phyloP scores from a whole-genome alignment of 495 filamentous ascomycete genomes.

The Penicillium tannophilum region DNA sequence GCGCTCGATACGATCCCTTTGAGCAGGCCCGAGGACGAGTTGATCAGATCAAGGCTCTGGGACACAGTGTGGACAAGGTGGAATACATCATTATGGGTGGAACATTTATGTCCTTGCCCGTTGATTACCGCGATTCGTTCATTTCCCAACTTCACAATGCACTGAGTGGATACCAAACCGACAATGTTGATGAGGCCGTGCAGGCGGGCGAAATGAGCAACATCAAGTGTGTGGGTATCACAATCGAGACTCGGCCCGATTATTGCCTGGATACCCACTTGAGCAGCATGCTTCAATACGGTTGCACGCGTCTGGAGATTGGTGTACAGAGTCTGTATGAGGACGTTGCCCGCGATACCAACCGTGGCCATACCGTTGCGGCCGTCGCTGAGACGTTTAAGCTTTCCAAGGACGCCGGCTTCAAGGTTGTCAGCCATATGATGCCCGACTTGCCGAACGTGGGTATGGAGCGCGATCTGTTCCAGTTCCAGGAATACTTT shows the following conservation, averaged over 20 bases:
- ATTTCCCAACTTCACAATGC: constrained; percentile 97
- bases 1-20: constrained; percentile 95
- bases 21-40: constrained; percentile 96
- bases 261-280: constrained; percentile 94
- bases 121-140: constrained; percentile 86
- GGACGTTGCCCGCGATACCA: constrained; percentile 97
- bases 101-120: constrained; percentile 95
- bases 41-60: constrained; percentile 91
- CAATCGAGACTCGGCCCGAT: constrained; percentile 95
- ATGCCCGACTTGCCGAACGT: constrained; percentile 99
- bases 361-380: constrained; percentile 93
- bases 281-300: constrained; percentile 92
- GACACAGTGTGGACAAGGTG: constrained; percentile 97
- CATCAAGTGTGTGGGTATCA: constrained; percentile 97
- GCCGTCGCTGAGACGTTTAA: constrained; percentile 94
- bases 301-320: constrained; percentile 91
- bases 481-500: constrained; percentile 97
- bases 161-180: constrained; percentile 86
- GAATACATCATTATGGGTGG: constrained; percentile 99
- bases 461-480: constrained; percentile 94
- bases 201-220: constrained; percentile 88
- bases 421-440: constrained; percentile 99
- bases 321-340: constrained; percentile 97
- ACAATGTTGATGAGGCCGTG: constrained; percentile 93
- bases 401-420: constrained; percentile 93